Percentiles rank a stretch among this genome's conserved stretches.
Conservation (phyloP, 306 rosid species). For the Aeschynomene evenia region DNA sequence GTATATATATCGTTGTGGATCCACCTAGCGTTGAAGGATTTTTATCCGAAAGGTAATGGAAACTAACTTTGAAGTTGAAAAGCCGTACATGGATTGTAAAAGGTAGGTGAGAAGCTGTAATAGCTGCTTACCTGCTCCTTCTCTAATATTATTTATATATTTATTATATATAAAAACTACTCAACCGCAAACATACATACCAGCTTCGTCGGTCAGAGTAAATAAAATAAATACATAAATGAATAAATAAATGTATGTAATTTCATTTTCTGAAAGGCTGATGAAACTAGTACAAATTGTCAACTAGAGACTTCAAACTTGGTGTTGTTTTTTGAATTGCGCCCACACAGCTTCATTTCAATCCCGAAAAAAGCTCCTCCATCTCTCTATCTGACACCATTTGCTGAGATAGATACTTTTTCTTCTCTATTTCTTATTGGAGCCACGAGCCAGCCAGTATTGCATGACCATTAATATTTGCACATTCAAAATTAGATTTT, state of each 20-base stretch:
- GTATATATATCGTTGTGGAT: slow-evolving; percentile 19
- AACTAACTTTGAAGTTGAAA: background rate
- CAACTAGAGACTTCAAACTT: slow-evolving; percentile 34
- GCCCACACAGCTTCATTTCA: slow-evolving; percentile 43
- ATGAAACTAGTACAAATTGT: slow-evolving; percentile 39
- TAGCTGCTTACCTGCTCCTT: slow-evolving; percentile 38
- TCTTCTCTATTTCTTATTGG: slow-evolving; percentile 9
- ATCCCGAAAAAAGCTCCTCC: slow-evolving; percentile 42
- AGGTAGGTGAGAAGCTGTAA: slow-evolving; percentile 46
- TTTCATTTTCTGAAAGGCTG: slow-evolving; percentile 42
- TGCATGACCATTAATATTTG: too few species aligned
- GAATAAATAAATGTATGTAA: background rate
- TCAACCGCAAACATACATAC: slow-evolving; percentile 32
- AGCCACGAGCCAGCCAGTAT: too few species aligned
- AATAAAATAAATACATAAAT: too few species aligned
- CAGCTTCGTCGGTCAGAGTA: slow-evolving; percentile 25
- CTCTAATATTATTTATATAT: too few species aligned
- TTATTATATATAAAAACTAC: slow-evolving; percentile 35
- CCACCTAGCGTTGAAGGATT: slow-evolving; percentile 19
- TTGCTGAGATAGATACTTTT: slow-evolving; percentile 21
- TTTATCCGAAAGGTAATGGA: slow-evolving; percentile 38
- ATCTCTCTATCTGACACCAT: slow-evolving; percentile 34
- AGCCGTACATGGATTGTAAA: slow-evolving; percentile 31
- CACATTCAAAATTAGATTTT: background rate
- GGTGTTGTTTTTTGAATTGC: slow-evolving; percentile 34